Evolutionary conservation across 768 basidiomycete genomes (phyloP).

Genomic region (Rhodosporidiobolus sp.): DNA sequence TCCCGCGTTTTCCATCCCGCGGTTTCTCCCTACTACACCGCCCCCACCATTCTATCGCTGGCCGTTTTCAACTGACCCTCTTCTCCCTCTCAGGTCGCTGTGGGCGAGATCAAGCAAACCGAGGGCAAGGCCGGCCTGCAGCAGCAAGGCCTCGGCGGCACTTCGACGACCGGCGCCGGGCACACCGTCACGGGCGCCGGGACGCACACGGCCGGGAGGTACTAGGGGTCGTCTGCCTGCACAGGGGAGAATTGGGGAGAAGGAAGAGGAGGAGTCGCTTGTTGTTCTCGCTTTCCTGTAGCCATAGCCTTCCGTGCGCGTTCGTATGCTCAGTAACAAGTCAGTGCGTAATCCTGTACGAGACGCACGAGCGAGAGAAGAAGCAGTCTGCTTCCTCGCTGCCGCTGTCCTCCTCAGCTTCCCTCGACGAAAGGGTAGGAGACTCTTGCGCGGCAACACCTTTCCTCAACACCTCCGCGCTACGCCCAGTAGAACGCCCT

Average conservation of each 20-base stretch:
- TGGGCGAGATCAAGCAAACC: slow-evolving; percentile 32
- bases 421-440: no score
- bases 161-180: no score
- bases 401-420: no score
- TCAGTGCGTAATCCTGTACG: no score
- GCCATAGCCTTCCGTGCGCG: no score
- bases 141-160: neutral
- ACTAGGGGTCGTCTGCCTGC: neutral
- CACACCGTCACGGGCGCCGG: neutral
- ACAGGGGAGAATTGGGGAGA: neutral
- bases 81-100: slow-evolving; percentile 11
- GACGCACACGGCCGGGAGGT: neutral
- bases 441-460: no score
- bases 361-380: no score
- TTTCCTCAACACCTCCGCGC: no score
- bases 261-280: no score
- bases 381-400: no score
- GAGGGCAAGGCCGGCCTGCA: slow-evolving; percentile 26
- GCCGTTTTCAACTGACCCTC: neutral
- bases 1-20: neutral
- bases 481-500: slow-evolving; percentile 44
- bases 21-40: neutral
- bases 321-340: no score
- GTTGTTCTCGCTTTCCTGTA: no score
- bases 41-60: rapidly evolving